Evolutionary conservation across 129 eudicot species (phyloP), one percentile per base, ranked within the genome.

Genomic region (Scalesia atractyloides): DNA sequence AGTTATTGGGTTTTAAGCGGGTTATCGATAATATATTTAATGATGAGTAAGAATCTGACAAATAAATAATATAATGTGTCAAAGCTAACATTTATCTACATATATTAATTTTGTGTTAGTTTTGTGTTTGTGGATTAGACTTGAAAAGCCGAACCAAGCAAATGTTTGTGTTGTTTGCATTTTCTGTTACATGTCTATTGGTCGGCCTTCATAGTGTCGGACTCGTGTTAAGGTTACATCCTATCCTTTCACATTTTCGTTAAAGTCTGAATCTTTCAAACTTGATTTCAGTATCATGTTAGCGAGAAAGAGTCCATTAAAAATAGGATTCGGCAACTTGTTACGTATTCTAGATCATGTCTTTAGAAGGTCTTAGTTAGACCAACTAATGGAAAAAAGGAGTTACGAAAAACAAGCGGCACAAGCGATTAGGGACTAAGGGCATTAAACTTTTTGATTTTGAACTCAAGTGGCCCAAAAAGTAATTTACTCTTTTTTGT

Each of bases 301-400:
- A 74, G 69, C 65, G 86, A 85, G 58, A 79, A 70, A 64, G 56
- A 58, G 53, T 82, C 85, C 36, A 73, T 85, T 15, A 24, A 36
- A 69, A 72, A 68, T 67, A 37, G 95, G 95, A 46, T 88, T 88
- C 64, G 91, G 91, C 11, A 72, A 74, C 64, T 60, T 88, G 44
- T 76, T 88, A 8, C 71, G 18, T 9, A 60, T 88, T 26, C 82
- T 74, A 9, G 57, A 81, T 63, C 86, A 78, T 8, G 57, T 74
- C 46, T n/a, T 88, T 1, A 60, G 81, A 41, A 85, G 82, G 34
- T 54, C 69, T 62, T 88, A 83, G 3, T 74, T 85, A n/a, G 72
- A 58, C 36, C 82, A 83, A 17, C 56, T 85, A 58, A 88, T 85
- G 87, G 86, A 88, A 52, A 84, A 86, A 59, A 85, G 91, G 95